A percentile compares a stretch with the other conserved stretches of the same genome.
These are phyloP conservation scores for Cucurbitaria berberidis DNA, from an alignment of 2,329 filamentous ascomycete genomes.

Conservation along the genomic window DNA sequence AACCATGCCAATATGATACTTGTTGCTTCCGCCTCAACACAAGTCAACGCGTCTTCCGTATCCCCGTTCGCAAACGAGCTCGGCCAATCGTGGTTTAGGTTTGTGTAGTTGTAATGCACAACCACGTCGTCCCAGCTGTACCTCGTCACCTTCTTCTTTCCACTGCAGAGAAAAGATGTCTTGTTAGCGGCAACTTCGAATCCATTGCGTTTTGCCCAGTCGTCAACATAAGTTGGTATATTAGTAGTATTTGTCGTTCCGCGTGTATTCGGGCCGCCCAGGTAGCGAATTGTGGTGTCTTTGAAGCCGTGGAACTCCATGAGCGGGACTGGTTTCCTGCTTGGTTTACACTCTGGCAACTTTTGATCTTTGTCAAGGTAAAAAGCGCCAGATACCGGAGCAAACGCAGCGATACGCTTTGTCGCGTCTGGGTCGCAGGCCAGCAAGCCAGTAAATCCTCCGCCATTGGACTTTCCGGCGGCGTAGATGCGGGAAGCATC, in stretches of 20 bases:
- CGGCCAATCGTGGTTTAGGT: conserved; percentile 53
- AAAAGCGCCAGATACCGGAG: conserved; percentile 55
- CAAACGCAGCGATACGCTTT: conserved; percentile 57
- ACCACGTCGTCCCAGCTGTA: conserved; percentile 41
- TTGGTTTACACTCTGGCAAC: conserved; percentile 35
- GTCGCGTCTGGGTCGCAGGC: conserved; percentile 55
- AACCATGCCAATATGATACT: conserved; percentile 43
- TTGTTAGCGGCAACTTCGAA: conserved; percentile 32
- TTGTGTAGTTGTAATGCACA: conserved; percentile 49
- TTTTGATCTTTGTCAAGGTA: conserved; percentile 45
- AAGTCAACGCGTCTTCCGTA: conserved; percentile 32
- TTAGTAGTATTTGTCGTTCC: conserved; percentile 25
- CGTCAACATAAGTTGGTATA: conserved; percentile 41
- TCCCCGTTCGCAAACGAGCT: conserved; percentile 40
- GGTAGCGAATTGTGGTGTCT: conserved; percentile 52
- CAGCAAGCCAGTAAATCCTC: conserved; percentile 56
- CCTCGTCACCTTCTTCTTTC: conserved; percentile 33
- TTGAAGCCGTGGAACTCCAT: conserved; percentile 54
- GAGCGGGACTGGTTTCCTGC: conserved; percentile 45
- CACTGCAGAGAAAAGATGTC: conserved; percentile 38
- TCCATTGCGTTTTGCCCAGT: conserved; percentile 48
- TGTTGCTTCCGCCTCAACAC: conserved; percentile 39
- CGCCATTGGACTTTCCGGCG: conserved; percentile 62
- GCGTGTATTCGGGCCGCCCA: conserved; percentile 39
- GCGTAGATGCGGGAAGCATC: conserved; percentile 54